Evolutionary conservation across 257 asterid genomes (phyloP).

Genomic region (Solanum sitiens): DNA sequence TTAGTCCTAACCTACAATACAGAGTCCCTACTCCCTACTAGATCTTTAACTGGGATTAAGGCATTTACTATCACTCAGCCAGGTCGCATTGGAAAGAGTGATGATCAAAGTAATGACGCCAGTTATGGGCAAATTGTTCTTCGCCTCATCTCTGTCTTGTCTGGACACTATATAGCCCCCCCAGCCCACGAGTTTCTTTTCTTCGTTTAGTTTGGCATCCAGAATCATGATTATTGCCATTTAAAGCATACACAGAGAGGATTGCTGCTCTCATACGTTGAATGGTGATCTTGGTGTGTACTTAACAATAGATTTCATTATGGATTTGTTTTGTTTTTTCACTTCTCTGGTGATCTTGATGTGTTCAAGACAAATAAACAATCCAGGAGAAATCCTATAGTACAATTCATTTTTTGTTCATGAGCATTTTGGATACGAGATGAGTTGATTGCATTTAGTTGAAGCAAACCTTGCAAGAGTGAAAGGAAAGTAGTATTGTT

Average conservation of each 20-base stretch:
- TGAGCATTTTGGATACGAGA: not conserved
- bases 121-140: not conserved
- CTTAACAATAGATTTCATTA: not conserved
- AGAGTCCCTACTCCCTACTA: not conserved
- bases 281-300: not conserved
- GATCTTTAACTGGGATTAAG: not conserved
- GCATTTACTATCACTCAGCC: not conserved
- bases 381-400: not conserved
- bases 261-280: not conserved
- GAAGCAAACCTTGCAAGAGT: not conserved
- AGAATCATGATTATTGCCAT: not conserved
- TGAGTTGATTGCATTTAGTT: not conserved
- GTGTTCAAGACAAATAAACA: not conserved
- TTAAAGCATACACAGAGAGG: not conserved
- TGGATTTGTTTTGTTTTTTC: not conserved
- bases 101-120: not conserved
- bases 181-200: not conserved
- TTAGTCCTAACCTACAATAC: not conserved
- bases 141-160: not conserved
- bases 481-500: not conserved
- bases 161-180: not conserved
- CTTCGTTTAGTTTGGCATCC: not conserved
- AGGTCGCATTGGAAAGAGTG: not conserved
- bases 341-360: not conserved
- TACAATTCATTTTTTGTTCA: not conserved